Evolutionary conservation across 805 yeast genomes (phyloP).

Genomic region (Naumovozyma dairenensis): DNA sequence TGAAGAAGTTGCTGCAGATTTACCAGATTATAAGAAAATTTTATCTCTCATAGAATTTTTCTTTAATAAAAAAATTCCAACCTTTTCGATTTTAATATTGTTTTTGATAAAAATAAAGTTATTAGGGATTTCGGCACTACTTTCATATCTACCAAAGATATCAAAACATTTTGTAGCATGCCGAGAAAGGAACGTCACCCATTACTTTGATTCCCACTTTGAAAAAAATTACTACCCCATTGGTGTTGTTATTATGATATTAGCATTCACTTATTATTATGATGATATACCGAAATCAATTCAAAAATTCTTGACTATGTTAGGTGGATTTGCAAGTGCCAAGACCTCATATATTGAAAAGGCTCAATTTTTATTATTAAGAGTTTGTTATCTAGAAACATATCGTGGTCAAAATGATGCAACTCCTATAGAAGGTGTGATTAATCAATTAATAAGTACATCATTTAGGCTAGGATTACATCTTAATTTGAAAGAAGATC

Average conservation of each 20-base stretch:
- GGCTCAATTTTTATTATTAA: slow-evolving; percentile 20
- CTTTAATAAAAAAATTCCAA: slow-evolving; percentile 8
- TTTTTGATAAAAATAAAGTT: slow-evolving; percentile 16
- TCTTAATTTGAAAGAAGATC: slow-evolving; percentile 11
- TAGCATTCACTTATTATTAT: slow-evolving; percentile 12
- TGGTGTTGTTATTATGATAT: slow-evolving; percentile 21
- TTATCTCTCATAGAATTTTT: slow-evolving; percentile 7
- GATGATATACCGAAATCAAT: slow-evolving; percentile 13
- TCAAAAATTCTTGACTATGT: slow-evolving; percentile 11
- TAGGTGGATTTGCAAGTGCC: slow-evolving; percentile 22
- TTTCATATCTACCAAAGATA: slow-evolving; percentile 6
- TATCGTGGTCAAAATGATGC: slow-evolving; percentile 19
- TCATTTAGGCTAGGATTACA: slow-evolving; percentile 19
- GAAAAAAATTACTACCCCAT: slow-evolving; percentile 22
- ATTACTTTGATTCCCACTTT: slow-evolving; percentile 5
- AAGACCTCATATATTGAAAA: slow-evolving; percentile 24
- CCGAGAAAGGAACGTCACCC: slow-evolving; percentile 6
- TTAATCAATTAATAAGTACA: slow-evolving; percentile 10
- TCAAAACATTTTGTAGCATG: slow-evolving; percentile 3
- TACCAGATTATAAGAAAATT: slow-evolving; percentile 18
- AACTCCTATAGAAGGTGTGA: slow-evolving; percentile 12
- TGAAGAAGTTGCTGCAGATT: slow-evolving; percentile 6
- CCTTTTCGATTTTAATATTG: slow-evolving; percentile 7
- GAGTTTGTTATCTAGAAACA: slow-evolving; percentile 4
- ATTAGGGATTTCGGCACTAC: slow-evolving; percentile 14